These are phyloP conservation scores for Fusarium sp. DNA, from an alignment of 2,329 filamentous ascomycete genomes.

Conservation along the genomic window DNA sequence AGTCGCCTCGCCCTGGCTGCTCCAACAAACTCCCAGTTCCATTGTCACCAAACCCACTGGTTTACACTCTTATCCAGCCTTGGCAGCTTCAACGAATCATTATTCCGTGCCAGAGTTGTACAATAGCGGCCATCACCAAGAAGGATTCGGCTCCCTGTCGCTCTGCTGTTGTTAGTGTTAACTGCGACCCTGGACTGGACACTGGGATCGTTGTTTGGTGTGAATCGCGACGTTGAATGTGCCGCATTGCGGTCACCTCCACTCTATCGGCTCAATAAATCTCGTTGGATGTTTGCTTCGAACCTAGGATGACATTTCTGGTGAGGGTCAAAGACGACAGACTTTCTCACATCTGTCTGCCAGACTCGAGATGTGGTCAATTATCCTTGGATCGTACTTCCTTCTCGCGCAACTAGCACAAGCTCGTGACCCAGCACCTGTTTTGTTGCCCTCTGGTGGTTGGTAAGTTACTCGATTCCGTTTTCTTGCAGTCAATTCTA, in stretches of 20 bases:
- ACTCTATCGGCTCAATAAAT: slow-evolving; percentile 5
- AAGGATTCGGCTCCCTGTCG: background rate
- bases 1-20: slow-evolving; percentile 9
- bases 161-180: background rate
- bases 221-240: slow-evolving; percentile 7
- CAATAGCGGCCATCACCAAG: background rate
- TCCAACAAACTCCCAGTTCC: slow-evolving; percentile 12
- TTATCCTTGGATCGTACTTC: slow-evolving; percentile 28
- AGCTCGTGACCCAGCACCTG: slow-evolving; percentile 35
- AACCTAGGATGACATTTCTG: slow-evolving; percentile 3
- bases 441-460: slow-evolving; percentile 36
- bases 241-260: slow-evolving; percentile 17
- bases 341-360: background rate
- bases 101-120: background rate
- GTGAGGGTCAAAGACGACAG: background rate
- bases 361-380: slow-evolving; percentile 30
- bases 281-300: slow-evolving; percentile 10
- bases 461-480: slow-evolving; percentile 30
- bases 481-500: slow-evolving; percentile 3
- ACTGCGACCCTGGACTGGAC: slow-evolving; percentile 1
- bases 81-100: background rate
- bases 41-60: slow-evolving; percentile 11
- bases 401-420: slow-evolving; percentile 32
- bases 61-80: background rate
- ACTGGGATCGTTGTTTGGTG: slow-evolving; percentile 3